Evolutionary conservation across 2,329 filamentous ascomycete species (phyloP), one percentile per base, ranked within the genome.

Genomic region (Penicillium sp.): DNA sequence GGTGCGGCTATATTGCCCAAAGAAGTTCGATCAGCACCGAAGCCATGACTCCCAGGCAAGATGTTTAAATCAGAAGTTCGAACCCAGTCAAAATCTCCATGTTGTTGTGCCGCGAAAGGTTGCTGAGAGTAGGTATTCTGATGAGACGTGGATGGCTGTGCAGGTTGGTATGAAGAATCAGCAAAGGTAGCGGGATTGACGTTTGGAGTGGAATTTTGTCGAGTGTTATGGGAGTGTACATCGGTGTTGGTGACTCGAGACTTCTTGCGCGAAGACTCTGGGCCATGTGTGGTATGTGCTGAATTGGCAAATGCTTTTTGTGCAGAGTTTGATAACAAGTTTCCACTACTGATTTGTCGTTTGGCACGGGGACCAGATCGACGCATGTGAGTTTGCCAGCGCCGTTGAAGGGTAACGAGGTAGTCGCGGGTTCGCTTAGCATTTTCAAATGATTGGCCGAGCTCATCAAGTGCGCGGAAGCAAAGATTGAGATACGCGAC

Each of bases 381-480:
- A 21, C 68, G 69, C 67, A 74, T 71, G 31, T 71, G 69, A 8
- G 70, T 65, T 54, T 75, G 73, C 74, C 74, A 76, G 49, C 73
- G 64, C n/a, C 72, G 68, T 51, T 76, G 74, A 1, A 76, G 62
- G 13, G 67, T 72, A 7, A 75, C 71, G 1, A 76, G 66, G 53
- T 73, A 75, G 35, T 75, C 74, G 13, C 73, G 68, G 1, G 74
- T 75, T 9, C 74, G 71, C 55, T 75, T 76, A 0, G 76, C 76
- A 42, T 74, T 76, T 14, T 76, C 74, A 33, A 76, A 76, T 0
- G 70, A 76, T 52, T 73, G 72, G 10, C 74, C 73, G 2, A 78
- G 62, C 53, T 77, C 74, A 51, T 78, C 75, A 4, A 78, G 60
- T 1, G 76, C 76, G 22, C 76, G 71, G 64, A 78, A 77, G 53